phyloP scores from a whole-genome alignment of 1,284 basidiomycete genomes.

The Gomphus bonarii region DNA sequence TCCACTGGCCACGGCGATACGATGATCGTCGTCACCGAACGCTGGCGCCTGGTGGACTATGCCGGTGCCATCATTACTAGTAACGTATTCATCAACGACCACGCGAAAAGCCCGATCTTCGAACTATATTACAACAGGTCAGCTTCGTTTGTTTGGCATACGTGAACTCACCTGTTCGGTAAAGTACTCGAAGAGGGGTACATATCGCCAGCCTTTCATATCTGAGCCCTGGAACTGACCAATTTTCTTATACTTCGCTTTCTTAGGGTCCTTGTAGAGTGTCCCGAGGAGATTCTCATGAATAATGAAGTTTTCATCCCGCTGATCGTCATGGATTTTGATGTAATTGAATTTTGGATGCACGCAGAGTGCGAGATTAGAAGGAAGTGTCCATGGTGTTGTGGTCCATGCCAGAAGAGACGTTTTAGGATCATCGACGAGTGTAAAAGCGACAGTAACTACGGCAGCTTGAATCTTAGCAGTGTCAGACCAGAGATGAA shows the following conservation, averaged over 20 bases:
- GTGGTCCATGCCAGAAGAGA: conserved; percentile 97
- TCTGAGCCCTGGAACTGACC: conserved; percentile 83
- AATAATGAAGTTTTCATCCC: conserved; percentile 86
- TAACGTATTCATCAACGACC: conserved; percentile 88
- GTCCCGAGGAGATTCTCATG: conserved; percentile 84
- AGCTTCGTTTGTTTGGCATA: background rate
- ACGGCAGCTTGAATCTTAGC: background rate
- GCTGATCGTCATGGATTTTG: conserved; percentile 93
- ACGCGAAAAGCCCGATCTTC: conserved; percentile 90
- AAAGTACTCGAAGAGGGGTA: conserved; percentile 96
- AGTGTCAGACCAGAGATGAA: background rate
- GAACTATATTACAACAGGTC: conserved; percentile 39
- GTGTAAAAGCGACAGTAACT: conserved; percentile 90
- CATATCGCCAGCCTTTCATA: conserved; percentile 93
- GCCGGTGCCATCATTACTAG: conserved; percentile 89
- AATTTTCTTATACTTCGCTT: conserved; percentile 92
- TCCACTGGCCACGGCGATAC: conserved; percentile 79
- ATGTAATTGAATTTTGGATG: conserved; percentile 95
- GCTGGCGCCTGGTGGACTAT: conserved; percentile 99
- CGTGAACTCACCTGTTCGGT: conserved; percentile 64
- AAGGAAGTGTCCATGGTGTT: conserved; percentile 97
- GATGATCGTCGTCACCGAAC: conserved; percentile 98
- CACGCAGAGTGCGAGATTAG: conserved; percentile 91
- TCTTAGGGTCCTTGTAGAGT: conserved; percentile 96
- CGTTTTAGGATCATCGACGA: conserved; percentile 87